These are phyloP conservation scores for Ramaria sp. DNA, from an alignment of 768 basidiomycete species.

Conservation along the genomic window DNA sequence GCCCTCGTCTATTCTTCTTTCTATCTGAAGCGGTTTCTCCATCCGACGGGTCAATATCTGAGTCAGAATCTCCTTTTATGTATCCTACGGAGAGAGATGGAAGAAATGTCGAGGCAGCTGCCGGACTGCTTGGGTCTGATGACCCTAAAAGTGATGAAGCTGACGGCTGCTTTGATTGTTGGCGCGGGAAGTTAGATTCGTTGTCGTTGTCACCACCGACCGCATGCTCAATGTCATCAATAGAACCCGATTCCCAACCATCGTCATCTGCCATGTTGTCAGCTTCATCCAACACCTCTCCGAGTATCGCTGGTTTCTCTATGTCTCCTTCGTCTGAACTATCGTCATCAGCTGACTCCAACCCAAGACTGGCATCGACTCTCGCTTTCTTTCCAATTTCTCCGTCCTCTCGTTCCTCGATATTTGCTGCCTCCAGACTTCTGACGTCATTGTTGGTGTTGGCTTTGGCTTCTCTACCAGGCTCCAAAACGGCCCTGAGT, in stretches of 20 bases:
- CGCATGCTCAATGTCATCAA: slow-evolving; percentile 18
- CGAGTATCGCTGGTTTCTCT: slow-evolving; percentile 5
- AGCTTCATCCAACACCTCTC: slow-evolving; percentile 7
- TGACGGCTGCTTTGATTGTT: slow-evolving; percentile 14
- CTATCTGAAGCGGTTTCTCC: slow-evolving; percentile 35
- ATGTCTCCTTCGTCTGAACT: slow-evolving; percentile 13
- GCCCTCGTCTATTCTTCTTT: slow-evolving; percentile 86
- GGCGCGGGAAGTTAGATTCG: slow-evolving; percentile 9
- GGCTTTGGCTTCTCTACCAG: slow-evolving; percentile 15
- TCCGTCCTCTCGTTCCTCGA: slow-evolving; percentile 10
- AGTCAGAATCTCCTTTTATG: slow-evolving; percentile 65
- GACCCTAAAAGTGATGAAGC: slow-evolving; percentile 8
- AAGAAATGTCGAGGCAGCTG: slow-evolving; percentile 55
- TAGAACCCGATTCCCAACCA: slow-evolving; percentile 25
- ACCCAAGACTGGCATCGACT: neutral
- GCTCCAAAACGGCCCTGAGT: slow-evolving; percentile 30
- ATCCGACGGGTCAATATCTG: slow-evolving; percentile 61
- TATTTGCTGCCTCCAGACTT: too few relatives aligned
- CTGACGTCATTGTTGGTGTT: neutral
- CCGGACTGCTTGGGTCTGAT: slow-evolving; percentile 13
- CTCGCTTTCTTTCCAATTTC: slow-evolving; percentile 11
- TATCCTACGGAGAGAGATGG: slow-evolving; percentile 86
- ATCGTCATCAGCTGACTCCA: slow-evolving; percentile 12
- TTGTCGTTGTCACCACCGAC: slow-evolving; percentile 19
- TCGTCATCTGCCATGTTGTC: slow-evolving; percentile 16